Conservation (phyloP, 805 yeast genomes). For the Suhomyces tanzawaensis region DNA sequence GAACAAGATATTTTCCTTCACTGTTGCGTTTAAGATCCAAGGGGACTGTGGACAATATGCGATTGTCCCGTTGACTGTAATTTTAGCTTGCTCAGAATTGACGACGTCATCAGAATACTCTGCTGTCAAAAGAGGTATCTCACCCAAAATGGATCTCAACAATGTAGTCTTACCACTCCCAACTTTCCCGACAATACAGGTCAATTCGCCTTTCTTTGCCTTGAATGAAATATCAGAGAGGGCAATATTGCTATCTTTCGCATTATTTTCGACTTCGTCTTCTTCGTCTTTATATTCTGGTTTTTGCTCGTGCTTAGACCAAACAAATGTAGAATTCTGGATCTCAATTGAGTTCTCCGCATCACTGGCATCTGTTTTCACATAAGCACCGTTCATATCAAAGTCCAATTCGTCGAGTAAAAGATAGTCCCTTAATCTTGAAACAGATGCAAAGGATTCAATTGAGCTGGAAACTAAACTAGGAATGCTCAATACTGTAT, state of each 20-base stretch:
- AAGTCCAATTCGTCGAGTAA: constrained; percentile 33
- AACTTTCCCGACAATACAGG: constrained; percentile 43
- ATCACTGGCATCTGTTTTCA: constrained; percentile 9
- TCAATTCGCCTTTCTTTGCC: constrained; percentile 34
- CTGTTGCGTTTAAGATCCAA: constrained; percentile 41
- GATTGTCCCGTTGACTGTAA: constrained; percentile 30
- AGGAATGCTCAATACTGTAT: constrained; percentile 35
- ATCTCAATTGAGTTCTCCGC: constrained; percentile 26
- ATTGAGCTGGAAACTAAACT: constrained; percentile 24
- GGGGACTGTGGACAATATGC: constrained; percentile 42
- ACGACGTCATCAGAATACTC: constrained; percentile 5
- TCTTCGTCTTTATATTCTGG: constrained; percentile 16
- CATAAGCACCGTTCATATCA: constrained; percentile 9
- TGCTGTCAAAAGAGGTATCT: constrained; percentile 15
- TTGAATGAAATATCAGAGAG: constrained; percentile 29
- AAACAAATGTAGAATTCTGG: constrained; percentile 32
- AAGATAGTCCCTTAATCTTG: constrained; percentile 33
- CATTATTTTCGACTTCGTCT: constrained; percentile 12
- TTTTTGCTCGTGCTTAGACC: constrained; percentile 19
- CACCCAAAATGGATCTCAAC: constrained; percentile 35
- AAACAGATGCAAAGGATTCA: constrained; percentile 32
- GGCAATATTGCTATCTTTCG: constrained; percentile 23
- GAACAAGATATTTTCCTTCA: constrained; percentile 39
- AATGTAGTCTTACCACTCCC: constrained; percentile 42
- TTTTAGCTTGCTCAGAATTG: constrained; percentile 5